These are phyloP conservation scores for Aspergillus calidoustus DNA, from an alignment of 2,329 filamentous ascomycete species.

Conservation along the genomic window DNA sequence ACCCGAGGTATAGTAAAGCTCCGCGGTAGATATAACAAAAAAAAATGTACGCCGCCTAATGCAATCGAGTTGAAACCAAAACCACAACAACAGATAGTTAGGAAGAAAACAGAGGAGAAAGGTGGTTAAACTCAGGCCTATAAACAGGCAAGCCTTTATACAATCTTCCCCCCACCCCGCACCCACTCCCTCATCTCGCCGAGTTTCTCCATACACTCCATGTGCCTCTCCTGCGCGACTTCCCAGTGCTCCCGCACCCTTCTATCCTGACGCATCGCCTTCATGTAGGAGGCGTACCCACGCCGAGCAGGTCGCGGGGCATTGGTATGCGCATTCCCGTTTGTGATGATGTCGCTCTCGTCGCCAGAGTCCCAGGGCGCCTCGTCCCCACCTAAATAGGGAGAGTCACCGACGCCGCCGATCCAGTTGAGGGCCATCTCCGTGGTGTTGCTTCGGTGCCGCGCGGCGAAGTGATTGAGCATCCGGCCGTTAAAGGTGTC, in stretches of 20 bases:
- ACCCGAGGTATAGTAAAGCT: slow-evolving; percentile 1
- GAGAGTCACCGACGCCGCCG: slow-evolving; percentile 55
- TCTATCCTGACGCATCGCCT: slow-evolving; percentile 51
- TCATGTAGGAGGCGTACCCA: slow-evolving; percentile 51
- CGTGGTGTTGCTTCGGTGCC: slow-evolving; percentile 54
- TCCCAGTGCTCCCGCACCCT: slow-evolving; percentile 54
- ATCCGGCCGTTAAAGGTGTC: slow-evolving; percentile 59
- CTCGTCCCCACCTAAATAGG: slow-evolving; percentile 33
- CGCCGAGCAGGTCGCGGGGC: slow-evolving; percentile 32
- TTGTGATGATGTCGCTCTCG: slow-evolving; percentile 35
- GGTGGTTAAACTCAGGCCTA: neutral
- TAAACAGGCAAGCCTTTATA: slow-evolving; percentile 5
- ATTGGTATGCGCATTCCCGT: slow-evolving; percentile 23
- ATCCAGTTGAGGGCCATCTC: slow-evolving; percentile 56
- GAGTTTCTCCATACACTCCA: slow-evolving; percentile 47
- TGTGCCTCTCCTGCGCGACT: slow-evolving; percentile 52
- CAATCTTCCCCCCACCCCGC: slow-evolving; percentile 35
- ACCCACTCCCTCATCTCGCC: slow-evolving; percentile 46
- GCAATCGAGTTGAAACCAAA: slow-evolving; percentile 5
- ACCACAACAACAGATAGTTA: too few relatives aligned
- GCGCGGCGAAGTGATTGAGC: slow-evolving; percentile 59
- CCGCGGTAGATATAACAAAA: neutral
- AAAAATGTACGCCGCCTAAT: neutral
- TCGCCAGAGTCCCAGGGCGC: slow-evolving; percentile 23
- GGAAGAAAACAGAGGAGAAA: neutral